phyloP scores from a whole-genome alignment of 2,329 filamentous ascomycete species.

The Xylariaceae sp. region DNA sequence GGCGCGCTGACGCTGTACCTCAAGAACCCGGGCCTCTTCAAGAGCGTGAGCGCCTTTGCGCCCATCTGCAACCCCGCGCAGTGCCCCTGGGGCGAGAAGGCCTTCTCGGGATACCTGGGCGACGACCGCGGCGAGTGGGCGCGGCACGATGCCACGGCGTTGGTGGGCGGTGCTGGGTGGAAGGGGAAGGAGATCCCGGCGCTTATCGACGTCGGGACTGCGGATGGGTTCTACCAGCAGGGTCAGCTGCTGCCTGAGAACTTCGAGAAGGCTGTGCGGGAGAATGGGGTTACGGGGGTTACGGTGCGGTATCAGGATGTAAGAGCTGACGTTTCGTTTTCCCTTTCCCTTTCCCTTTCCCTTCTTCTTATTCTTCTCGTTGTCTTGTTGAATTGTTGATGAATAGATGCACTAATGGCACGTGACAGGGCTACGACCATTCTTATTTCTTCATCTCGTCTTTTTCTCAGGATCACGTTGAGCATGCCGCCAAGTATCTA shows the following conservation, averaged over 20 bases:
- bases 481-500: slow-evolving; percentile 85
- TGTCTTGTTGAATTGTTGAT: not conserved
- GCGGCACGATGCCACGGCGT: slow-evolving; percentile 86
- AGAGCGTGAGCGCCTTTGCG: slow-evolving; percentile 83
- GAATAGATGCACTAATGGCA: not conserved
- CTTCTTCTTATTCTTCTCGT: not conserved
- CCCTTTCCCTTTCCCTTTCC: not conserved
- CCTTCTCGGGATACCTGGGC: slow-evolving; percentile 87
- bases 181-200: slow-evolving; percentile 61
- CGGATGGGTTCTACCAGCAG: slow-evolving; percentile 95
- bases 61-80: slow-evolving; percentile 82
- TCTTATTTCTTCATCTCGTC: slow-evolving; percentile 95
- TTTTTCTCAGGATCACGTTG: slow-evolving; percentile 86
- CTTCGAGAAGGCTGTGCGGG: slow-evolving; percentile 73
- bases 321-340: too few species aligned
- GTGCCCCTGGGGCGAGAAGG: slow-evolving; percentile 94
- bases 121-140: slow-evolving; percentile 72
- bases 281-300: slow-evolving; percentile 67
- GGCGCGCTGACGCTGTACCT: slow-evolving; percentile 89
- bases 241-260: slow-evolving; percentile 92
- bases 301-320: slow-evolving; percentile 77
- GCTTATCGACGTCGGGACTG: slow-evolving; percentile 88
- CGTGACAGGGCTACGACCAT: slow-evolving; percentile 78
- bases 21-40: slow-evolving; percentile 86
- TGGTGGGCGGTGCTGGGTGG: slow-evolving; percentile 68